Base-by-base conservation (phyloP, 2,329 filamentous ascomycete species). In the Xylariaceae sp. region DNA sequence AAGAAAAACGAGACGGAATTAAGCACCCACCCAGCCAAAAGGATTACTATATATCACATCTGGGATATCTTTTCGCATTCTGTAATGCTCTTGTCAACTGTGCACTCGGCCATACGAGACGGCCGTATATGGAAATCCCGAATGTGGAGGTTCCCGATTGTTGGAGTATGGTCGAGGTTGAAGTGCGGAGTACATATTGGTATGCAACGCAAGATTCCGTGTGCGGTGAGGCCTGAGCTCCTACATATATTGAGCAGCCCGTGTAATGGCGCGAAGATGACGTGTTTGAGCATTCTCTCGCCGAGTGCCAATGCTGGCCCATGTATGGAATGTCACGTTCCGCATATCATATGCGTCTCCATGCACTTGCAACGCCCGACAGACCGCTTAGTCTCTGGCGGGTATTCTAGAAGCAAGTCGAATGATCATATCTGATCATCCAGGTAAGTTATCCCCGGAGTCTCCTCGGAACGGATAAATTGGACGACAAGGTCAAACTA, bases 291-390 rank as follows among this genome's bases (percentile, higher is more conserved):
- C 19, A 36, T 49, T 45, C 44, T 41, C 37, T 40, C 33, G 24
- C 50, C 33, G 31, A 26, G 31, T 44, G 14, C 44, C 33, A 44
- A 31, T 28, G 29, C 28, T 51, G 34, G 24, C 24, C 24, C 53
- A 45, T 43, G 29, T 47, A 41, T 48, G 53, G 56, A 60, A 41
- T 50, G 48, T 56, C 59, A 62, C 48, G 59, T 60, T 62, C 48
- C 56, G 49, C 29, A 26, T n/a, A 39, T 50, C 28, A 26, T 54
- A 61, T 61, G 58, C 49, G 50, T 31, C 41, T 55, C 37, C 39
- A 56, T 53, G 54, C 48, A 41, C 23, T 36, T 16, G 31, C 43
- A 29, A 28, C 6, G 17, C 16, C 47, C 58, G 31, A 40, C 23
- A 33, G 51, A 26, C 46, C 47, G 39, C 39, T 39, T 49, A 29